Evolutionary conservation across 257 asterid species (phyloP), one percentile per base, ranked within the genome.

Genomic region (Penstemon newberryi): DNA sequence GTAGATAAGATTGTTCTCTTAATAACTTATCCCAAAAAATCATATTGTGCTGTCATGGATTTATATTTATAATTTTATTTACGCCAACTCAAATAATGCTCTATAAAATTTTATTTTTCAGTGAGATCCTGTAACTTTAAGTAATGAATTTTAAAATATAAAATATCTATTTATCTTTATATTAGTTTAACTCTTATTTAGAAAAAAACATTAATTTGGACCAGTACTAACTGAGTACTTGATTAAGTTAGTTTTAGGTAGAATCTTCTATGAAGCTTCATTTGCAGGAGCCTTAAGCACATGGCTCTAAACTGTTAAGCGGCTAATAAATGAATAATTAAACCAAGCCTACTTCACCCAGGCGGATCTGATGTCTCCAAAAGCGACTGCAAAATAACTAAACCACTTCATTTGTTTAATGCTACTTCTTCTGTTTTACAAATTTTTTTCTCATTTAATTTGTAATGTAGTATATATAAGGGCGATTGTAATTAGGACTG

Each of bases 341-440:
- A 6, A 3, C 25, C 54, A 59, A 73, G 72, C 50, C 52, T 44
- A 70, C 47, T 54, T 63, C 67, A 72, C 67, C 52, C 46, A 37
- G 42, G 70, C 67, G 62, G 54, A 73, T 71, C 79, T 75, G 54
- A 38, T 81, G 89, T 84, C 83, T 71, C 80, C 70, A 71, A 84
- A 84, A 84, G 86, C 79, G 59, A 65, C 69, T 78, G 73, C 86
- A 71, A 45, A 79, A 68, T 81, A 74, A 74, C 81, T 72, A 74
- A 70, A 72, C 79, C 74, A 60, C 71, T 79, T 74, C 33, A 25
- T 25, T 70, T 6, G 0, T 49, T 46, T 25, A 66, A 37, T 33
- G 47, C 19, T 63, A 70, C 33, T 25, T 25, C 33, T 1, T 25
- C 33, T 25, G 33, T 25, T 25, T 25, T 25, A 25, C 33, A 25